A percentile compares a stretch with the other conserved stretches of the same genome.
Evolutionary conservation across 495 filamentous ascomycete species (phyloP).

Genomic region (Penicillium maclennaniae): DNA sequence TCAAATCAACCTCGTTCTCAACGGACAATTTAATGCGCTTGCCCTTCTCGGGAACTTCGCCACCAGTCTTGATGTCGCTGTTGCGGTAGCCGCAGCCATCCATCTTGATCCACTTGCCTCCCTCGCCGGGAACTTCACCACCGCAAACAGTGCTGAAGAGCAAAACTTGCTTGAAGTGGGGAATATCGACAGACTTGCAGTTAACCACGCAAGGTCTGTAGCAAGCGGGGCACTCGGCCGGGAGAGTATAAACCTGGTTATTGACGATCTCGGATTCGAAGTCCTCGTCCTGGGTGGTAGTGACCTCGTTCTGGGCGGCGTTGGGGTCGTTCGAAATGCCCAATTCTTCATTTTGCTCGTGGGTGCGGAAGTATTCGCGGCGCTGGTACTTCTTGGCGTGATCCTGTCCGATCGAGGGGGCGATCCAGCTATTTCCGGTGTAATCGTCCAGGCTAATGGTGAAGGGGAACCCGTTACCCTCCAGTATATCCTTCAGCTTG

Average conservation of each 20-base stretch:
- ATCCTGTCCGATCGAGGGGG: conserved; percentile 68
- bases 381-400: conserved; percentile 72
- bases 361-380: conserved; percentile 73
- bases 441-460: conserved; percentile 81
- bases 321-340: conserved; percentile 55
- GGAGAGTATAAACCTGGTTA: conserved; percentile 85
- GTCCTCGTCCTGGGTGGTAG: conserved; percentile 29
- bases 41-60: conserved; percentile 82
- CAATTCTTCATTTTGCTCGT: conserved; percentile 79
- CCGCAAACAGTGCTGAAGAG: conserved; percentile 76
- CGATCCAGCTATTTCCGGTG: conserved; percentile 96
- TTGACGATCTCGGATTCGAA: conserved; percentile 73
- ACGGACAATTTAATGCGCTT: conserved; percentile 77
- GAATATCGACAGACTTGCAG: conserved; percentile 86
- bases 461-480: conserved; percentile 78
- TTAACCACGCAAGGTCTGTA: conserved; percentile 58
- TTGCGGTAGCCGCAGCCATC: conserved; percentile 78
- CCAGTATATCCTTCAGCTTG: conserved; percentile 67
- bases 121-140: not conserved
- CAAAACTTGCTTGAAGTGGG: conserved; percentile 92
- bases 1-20: conserved; percentile 69
- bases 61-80: conserved; percentile 96
- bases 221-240: conserved; percentile 87
- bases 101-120: not conserved
- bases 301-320: conserved; percentile 23